These are phyloP conservation scores for Cicer cuneatum DNA, from an alignment of 306 rosid genomes.

Conservation along the genomic window DNA sequence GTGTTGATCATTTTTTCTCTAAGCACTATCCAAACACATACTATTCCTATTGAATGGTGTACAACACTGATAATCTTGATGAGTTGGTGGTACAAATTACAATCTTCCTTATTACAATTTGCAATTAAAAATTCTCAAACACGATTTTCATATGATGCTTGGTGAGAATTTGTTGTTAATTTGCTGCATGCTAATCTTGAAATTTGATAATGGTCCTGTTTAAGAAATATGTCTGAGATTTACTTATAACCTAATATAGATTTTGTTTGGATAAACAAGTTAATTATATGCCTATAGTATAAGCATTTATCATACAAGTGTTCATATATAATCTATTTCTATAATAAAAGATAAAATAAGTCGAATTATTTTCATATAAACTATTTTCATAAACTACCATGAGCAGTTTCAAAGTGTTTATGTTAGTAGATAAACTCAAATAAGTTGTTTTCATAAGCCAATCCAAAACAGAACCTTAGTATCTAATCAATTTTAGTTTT, in stretches of 20 bases:
- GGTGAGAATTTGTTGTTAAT: neutral
- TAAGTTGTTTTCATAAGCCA: no score
- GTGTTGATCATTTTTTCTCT: slow-evolving; percentile 76
- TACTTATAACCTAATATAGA: no score
- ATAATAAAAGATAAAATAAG: no score
- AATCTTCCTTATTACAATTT: neutral
- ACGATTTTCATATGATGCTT: neutral
- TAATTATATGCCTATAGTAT: no score
- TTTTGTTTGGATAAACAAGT: no score
- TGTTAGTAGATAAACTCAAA: no score
- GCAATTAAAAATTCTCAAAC: neutral
- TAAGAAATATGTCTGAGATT: neutral
- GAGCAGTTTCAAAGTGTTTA: no score
- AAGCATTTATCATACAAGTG: no score
- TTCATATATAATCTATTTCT: no score
- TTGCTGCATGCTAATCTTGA: slow-evolving; percentile 17
- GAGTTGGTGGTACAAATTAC: slow-evolving; percentile 59
- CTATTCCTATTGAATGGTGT: slow-evolving; percentile 70
- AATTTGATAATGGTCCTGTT: neutral
- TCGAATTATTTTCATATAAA: no score
- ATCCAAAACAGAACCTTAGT: no score
- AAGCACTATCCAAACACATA: slow-evolving; percentile 67
- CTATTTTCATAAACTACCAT: no score
- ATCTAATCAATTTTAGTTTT: neutral
- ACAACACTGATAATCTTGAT: slow-evolving; percentile 62